phyloP scores from a whole-genome alignment of 108 stramenopile genomes.

The Epithemia pelagica region DNA sequence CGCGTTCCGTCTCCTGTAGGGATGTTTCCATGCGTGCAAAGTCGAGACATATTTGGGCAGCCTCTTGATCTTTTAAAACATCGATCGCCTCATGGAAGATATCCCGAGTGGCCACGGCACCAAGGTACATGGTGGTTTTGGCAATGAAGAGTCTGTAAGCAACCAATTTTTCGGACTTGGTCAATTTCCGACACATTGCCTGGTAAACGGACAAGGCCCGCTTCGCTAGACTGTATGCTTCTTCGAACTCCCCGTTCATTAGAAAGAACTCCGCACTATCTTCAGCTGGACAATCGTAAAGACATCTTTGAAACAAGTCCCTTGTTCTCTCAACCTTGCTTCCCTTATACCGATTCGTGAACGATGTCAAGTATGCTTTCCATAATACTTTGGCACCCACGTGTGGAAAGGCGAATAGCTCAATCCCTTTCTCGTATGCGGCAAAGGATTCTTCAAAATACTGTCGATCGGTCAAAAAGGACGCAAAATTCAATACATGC shows the following conservation, averaged over 20 bases:
- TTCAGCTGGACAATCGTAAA: constrained; percentile 81
- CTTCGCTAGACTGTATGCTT: constrained; percentile 88
- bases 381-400: constrained; percentile 80
- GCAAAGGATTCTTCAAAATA: constrained; percentile 96
- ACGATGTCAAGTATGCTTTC: constrained; percentile 81
- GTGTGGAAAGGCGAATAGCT: constrained; percentile 89
- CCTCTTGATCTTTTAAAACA: constrained; percentile 68
- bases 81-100: constrained; percentile 93
- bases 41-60: constrained; percentile 82
- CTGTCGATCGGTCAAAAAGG: constrained; percentile 86
- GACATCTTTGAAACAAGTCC: constrained; percentile 92
- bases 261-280: constrained; percentile 83
- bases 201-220: constrained; percentile 88
- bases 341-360: constrained; percentile 89
- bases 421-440: constrained; percentile 84
- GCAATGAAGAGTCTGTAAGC: constrained; percentile 87
- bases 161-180: constrained; percentile 68
- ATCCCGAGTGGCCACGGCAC: constrained; percentile 81
- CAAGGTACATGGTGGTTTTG: constrained; percentile 85
- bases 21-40: constrained; percentile 91
- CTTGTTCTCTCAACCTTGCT: constrained; percentile 89
- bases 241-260: constrained; percentile 92
- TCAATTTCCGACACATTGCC: constrained; percentile 81
- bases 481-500: constrained; percentile 91
- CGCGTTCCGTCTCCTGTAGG: constrained; percentile 93